Evolutionary conservation across 176 grass and related monocot genomes (phyloP).

Genomic region (Themeda triandra): DNA sequence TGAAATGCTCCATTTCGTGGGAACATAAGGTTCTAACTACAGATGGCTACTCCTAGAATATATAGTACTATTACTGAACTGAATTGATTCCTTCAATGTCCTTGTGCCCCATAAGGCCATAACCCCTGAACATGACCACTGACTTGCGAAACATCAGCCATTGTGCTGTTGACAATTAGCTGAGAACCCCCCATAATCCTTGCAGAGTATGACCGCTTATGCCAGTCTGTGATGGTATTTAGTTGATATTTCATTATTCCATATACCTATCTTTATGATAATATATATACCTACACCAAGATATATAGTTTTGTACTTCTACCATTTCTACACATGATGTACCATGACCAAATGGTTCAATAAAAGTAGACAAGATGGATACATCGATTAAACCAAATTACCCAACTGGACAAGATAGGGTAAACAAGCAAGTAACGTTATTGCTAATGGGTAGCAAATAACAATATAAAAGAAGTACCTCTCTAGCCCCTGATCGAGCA

Average conservation of each 20-base stretch:
- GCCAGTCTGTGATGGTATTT: neutral
- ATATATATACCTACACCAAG: neutral
- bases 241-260: neutral
- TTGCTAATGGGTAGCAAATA: constrained; percentile 1
- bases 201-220: neutral
- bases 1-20: neutral
- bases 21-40: neutral
- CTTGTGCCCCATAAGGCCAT: neutral
- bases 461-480: constrained; percentile 42
- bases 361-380: neutral
- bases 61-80: constrained; percentile 4
- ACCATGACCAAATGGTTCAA: neutral
- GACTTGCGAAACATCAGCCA: neutral
- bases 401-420: neutral
- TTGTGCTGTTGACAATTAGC: neutral
- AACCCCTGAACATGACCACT: neutral
- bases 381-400: neutral
- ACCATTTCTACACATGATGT: constrained; percentile 14
- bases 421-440: neutral
- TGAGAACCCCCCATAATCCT: neutral
- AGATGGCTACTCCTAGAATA: neutral
- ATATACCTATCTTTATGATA: neutral
- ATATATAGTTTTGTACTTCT: constrained; percentile 34
- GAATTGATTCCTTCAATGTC: neutral
- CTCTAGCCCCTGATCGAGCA: constrained; percentile 74